These are phyloP conservation scores for Botrytis hyacinthi DNA, from an alignment of 2,329 filamentous ascomycete species.

Conservation along the genomic window DNA sequence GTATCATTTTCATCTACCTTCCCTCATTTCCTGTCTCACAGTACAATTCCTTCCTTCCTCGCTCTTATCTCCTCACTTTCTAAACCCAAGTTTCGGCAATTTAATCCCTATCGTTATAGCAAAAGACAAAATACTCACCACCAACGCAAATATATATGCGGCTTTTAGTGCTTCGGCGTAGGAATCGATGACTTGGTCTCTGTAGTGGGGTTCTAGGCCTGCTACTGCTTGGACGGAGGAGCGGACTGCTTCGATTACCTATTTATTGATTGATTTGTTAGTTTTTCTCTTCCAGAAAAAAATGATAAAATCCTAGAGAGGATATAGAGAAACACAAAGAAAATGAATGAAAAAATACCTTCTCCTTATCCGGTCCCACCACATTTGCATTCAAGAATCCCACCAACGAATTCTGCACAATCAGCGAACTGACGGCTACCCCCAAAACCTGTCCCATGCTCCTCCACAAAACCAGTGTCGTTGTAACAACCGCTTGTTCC, in stretches of 20 bases:
- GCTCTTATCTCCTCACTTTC: constrained; percentile 37
- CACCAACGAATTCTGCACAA: constrained; percentile 69
- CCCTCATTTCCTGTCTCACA: no score
- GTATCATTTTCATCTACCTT: not conserved
- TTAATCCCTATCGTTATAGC: constrained; percentile 51
- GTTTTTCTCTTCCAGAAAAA: not conserved
- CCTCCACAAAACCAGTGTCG: constrained; percentile 69
- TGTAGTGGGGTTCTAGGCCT: constrained; percentile 45
- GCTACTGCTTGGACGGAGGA: constrained; percentile 55
- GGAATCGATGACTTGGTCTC: constrained; percentile 54
- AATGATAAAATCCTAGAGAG: not conserved
- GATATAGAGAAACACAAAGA: not conserved
- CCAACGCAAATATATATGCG: constrained; percentile 45
- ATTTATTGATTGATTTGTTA: not conserved
- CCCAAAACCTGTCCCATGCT: constrained; percentile 71
- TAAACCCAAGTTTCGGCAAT: constrained; percentile 51
- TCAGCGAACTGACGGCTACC: constrained; percentile 67
- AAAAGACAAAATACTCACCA: constrained; percentile 50
- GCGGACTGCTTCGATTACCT: constrained; percentile 52
- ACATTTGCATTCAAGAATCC: constrained; percentile 59
- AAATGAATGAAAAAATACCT: constrained; percentile 31
- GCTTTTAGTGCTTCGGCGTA: constrained; percentile 52
- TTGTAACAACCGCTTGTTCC: constrained; percentile 67
- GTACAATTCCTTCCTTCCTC: not conserved
- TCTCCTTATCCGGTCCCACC: constrained; percentile 54